Conservation (phyloP, 2,329 filamentous ascomycete genomes). For the Colletotrichum orbiculare region DNA sequence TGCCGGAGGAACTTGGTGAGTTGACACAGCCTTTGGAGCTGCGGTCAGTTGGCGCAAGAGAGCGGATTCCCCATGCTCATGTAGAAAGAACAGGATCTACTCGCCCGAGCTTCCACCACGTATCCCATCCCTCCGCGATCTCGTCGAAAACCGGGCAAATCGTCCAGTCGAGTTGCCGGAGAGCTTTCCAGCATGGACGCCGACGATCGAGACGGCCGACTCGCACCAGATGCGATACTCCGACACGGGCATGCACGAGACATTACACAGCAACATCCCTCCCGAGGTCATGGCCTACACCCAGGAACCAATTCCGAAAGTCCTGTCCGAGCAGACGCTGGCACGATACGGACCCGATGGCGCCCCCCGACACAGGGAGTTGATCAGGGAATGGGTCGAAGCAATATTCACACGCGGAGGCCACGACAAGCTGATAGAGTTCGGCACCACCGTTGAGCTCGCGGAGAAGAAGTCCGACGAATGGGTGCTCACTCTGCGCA, state of each 20-base stretch:
- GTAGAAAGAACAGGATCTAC: neutral
- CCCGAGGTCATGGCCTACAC: conserved; percentile 49
- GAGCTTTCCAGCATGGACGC: neutral
- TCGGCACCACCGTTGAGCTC: conserved; percentile 67
- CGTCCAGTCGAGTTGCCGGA: neutral
- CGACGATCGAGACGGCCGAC: neutral
- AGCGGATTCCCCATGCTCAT: neutral
- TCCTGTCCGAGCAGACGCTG: conserved; percentile 55
- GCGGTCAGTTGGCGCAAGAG: too few relatives aligned
- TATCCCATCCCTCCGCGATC: neutral
- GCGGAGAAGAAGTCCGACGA: conserved; percentile 56
- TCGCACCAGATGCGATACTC: neutral
- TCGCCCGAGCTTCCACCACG: neutral
- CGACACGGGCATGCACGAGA: neutral
- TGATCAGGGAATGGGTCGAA: conserved; percentile 64
- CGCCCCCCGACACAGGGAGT: conserved; percentile 65
- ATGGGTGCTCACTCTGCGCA: conserved; percentile 62
- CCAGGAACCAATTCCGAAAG: conserved; percentile 58
- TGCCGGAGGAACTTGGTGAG: conserved; percentile 40
- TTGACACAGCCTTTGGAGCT: neutral
- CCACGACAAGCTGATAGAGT: conserved; percentile 50
- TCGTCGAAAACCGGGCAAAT: neutral
- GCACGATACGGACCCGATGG: conserved; percentile 60
- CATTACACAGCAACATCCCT: conserved; percentile 1
- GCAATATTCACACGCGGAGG: conserved; percentile 45